Evolutionary conservation across 2,329 filamentous ascomycete species (phyloP).

Genomic region (Zalaria sp.): DNA sequence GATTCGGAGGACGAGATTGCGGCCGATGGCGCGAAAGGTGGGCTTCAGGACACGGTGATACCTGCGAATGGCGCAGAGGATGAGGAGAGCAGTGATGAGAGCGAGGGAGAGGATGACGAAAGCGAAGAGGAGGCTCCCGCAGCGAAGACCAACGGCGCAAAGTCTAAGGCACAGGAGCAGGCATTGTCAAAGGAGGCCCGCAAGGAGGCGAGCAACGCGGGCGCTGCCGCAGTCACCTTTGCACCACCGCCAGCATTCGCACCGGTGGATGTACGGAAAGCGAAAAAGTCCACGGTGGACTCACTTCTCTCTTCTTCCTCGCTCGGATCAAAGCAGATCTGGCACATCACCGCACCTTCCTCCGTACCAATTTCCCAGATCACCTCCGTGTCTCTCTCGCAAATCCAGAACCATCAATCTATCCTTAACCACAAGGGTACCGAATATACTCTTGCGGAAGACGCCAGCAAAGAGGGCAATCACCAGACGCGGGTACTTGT

Average conservation of each 20-base stretch:
- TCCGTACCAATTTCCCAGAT: conserved; percentile 55
- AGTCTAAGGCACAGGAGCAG: background rate
- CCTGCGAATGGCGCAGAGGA: conserved; percentile 3
- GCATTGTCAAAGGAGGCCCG: background rate
- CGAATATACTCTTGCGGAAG: conserved; percentile 33
- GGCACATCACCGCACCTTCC: conserved; percentile 65
- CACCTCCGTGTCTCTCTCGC: conserved; percentile 49
- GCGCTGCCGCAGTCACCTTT: conserved; percentile 11
- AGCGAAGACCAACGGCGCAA: conserved; percentile 7
- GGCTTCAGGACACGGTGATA: background rate
- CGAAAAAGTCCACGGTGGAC: conserved; percentile 15
- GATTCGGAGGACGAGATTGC: background rate
- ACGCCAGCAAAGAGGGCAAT: conserved; percentile 4
- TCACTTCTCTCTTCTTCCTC: conserved; percentile 45
- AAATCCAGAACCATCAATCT: conserved; percentile 36
- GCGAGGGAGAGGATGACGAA: conserved; percentile 22
- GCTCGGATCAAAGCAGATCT: conserved; percentile 58
- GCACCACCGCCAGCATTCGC: conserved; percentile 31
- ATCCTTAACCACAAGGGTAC: conserved; percentile 50
- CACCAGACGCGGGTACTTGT: conserved; percentile 10
- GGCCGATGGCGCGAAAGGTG: background rate
- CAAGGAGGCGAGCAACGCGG: background rate
- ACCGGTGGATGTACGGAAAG: conserved; percentile 32
- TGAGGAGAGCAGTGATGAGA: conserved; percentile 5
- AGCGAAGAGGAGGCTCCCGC: conserved; percentile 14